Base-by-base conservation (phyloP, 306 rosid species). In the Vigna mungo region DNA sequence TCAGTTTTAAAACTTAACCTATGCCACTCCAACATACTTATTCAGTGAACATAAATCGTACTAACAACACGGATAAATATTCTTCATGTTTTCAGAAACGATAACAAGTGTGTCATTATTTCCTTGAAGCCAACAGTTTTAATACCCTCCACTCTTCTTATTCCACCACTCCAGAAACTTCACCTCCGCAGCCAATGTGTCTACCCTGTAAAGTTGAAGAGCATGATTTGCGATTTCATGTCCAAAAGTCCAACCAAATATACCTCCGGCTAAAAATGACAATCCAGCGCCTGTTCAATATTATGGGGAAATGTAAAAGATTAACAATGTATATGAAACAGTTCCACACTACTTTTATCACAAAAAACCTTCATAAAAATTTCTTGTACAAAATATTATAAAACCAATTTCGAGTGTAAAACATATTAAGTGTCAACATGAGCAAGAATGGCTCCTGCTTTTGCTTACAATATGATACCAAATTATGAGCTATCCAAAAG, bases 161-260 rank as follows among this genome's bases (percentile, higher is more conserved):
- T 82, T 78, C 94, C 97, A 89, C 97, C 98, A 95, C 70, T 92
- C 91, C 83, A 92, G 75, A 85, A 95, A 95, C 92, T 89, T 92
- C 5, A 79, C 85, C 79, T 89, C 92, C 2, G 92, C 89, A 27
- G 91, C 86, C 75, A 87, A 48, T 72, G 97, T 87, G 89, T 92
- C 98, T 64, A 90, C 53, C 86, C 80, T 89, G 91, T 95, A 95
- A 68, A 95, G 93, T 78, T 92, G 97, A 75, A 89, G 85, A 18
- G 89, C 44, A 74, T 92, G 97, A 79, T 87, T 86, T 47, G 93
- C 96, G 17, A 86, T 48, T 83, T 95, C 97, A 0, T 91, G 93
- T 61, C 85, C 85, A 82, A 77, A 82, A 36, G 82, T 82, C 85
- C 85, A 82, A 13, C 85, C 85, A 66, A 92, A 89, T 20, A 76